phyloP scores from a whole-genome alignment of 2,329 filamentous ascomycete species.

The Talaromyces atroroseus region DNA sequence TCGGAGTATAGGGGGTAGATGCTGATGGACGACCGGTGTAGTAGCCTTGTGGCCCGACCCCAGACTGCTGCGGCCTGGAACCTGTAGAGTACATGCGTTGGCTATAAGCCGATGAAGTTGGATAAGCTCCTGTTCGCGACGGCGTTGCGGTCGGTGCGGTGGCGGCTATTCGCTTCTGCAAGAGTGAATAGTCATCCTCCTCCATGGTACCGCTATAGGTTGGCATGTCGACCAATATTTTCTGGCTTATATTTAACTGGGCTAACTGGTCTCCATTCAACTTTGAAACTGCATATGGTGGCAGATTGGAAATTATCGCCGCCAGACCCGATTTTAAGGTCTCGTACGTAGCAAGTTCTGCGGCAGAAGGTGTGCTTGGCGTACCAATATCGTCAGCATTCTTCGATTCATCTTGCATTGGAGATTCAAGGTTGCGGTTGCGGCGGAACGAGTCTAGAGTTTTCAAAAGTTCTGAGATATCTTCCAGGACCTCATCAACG shows the following conservation, averaged over 20 bases:
- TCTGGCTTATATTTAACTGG: conserved; percentile 74
- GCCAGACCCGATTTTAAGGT: conserved; percentile 69
- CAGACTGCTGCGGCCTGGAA: conserved; percentile 29
- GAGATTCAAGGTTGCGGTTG: conserved; percentile 48
- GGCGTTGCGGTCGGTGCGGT: conserved; percentile 30
- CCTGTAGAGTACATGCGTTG: conserved; percentile 25
- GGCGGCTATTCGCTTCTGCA: conserved; percentile 38
- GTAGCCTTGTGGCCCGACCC: conserved; percentile 17
- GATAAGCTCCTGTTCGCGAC: conserved; percentile 24
- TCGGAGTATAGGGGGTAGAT: conserved; percentile 28
- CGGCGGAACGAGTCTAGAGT: conserved; percentile 59
- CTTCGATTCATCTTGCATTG: conserved; percentile 11
- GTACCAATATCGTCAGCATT: conserved; percentile 1
- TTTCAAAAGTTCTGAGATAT: conserved; percentile 57
- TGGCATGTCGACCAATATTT: conserved; percentile 65
- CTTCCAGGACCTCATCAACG: conserved; percentile 47
- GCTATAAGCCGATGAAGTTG: conserved; percentile 28
- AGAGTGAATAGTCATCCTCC: conserved; percentile 64
- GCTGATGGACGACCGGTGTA: conserved; percentile 23
- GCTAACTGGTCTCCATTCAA: conserved; percentile 80
- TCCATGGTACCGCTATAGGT: conserved; percentile 77
- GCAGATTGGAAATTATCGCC: conserved; percentile 67
- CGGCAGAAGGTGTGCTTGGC: conserved; percentile 46
- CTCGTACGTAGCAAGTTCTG: conserved; percentile 60
- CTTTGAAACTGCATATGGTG: conserved; percentile 80